phyloP scores from a whole-genome alignment of 768 basidiomycete species.

The Pleurotus citrinopileatus region DNA sequence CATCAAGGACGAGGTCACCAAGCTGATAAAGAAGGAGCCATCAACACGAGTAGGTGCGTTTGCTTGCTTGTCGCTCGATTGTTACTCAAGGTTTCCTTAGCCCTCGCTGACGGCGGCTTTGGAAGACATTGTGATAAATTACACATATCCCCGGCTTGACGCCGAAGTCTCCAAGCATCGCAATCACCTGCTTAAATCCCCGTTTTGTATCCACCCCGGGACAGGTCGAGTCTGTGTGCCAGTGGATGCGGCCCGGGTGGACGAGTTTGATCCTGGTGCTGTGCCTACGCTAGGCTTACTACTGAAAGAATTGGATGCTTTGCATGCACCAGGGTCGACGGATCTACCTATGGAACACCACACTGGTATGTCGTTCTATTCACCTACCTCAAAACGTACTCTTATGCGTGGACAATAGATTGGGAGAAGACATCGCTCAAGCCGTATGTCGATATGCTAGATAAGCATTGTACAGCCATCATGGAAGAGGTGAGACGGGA shows the following conservation, averaged over 20 bases:
- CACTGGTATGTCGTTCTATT: conserved; percentile 28
- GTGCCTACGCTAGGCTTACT: conserved; percentile 89
- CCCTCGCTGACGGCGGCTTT: conserved; percentile 43
- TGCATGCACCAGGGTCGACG: conserved; percentile 14
- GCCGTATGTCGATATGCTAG: conserved; percentile 87
- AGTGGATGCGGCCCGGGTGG: conserved; percentile 70
- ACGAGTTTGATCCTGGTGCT: conserved; percentile 76
- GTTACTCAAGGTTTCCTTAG: conserved; percentile 19
- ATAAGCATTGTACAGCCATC: conserved; percentile 59
- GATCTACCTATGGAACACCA: conserved; percentile 1
- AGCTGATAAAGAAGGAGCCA: conserved; percentile 24
- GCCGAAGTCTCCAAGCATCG: conserved; percentile 96
- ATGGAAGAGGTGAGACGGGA: conserved; percentile 55
- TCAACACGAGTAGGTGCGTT: conserved; percentile 28
- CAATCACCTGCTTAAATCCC: conserved; percentile 96
- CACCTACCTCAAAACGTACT: background rate
- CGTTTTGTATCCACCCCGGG: conserved; percentile 95
- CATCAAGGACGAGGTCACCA: conserved; percentile 40
- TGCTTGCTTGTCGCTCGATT: conserved; percentile 7
- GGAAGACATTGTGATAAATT: conserved; percentile 89
- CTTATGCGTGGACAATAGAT: conserved; percentile 34
- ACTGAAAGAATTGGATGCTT: conserved; percentile 70
- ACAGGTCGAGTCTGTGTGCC: conserved; percentile 97
- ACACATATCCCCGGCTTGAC: conserved; percentile 95
- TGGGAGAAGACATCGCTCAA: conserved; percentile 88